Conservation (phyloP, 2,329 filamentous ascomycete genomes). For the Myriosclerotinia curreyana region DNA sequence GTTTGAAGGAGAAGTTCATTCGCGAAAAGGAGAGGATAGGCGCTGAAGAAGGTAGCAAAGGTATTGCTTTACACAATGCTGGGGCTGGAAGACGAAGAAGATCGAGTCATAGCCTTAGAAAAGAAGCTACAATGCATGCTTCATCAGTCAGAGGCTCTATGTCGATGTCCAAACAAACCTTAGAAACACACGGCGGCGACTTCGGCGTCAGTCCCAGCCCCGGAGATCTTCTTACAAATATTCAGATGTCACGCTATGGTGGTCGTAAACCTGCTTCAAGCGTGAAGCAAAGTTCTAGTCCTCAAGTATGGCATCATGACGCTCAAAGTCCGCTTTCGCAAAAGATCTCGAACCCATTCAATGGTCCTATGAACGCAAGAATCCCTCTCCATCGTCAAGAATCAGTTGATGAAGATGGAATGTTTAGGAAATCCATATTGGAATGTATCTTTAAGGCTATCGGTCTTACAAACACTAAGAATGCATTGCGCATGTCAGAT, state of each 20-base stretch:
- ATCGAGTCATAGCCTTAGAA: constrained; percentile 71
- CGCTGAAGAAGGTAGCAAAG: constrained; percentile 79
- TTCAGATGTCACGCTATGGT: constrained; percentile 63
- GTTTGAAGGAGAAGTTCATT: constrained; percentile 89
- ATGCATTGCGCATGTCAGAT: constrained; percentile 61
- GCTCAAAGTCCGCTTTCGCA: constrained; percentile 42
- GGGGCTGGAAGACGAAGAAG: constrained; percentile 61
- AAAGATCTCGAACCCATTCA: constrained; percentile 55
- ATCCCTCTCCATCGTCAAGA: constrained; percentile 68
- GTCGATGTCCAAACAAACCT: constrained; percentile 30
- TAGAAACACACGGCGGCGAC: constrained; percentile 39
- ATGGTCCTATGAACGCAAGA: constrained; percentile 47
- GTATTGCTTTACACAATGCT: constrained; percentile 90
- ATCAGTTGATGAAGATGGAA: constrained; percentile 78
- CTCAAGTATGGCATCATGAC: constrained; percentile 38
- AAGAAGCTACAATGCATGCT: constrained; percentile 74
- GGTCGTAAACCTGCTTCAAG: constrained; percentile 43
- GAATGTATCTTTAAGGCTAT: constrained; percentile 96
- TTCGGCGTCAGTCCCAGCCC: constrained; percentile 53
- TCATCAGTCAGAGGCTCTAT: constrained; percentile 30
- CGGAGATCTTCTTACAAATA: constrained; percentile 77
- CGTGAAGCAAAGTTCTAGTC: constrained; percentile 26
- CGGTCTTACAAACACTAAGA: constrained; percentile 69
- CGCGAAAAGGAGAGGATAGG: constrained; percentile 79
- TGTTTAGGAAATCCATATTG: constrained; percentile 86